A percentile compares a stretch with the other conserved stretches of the same genome.
Conservation (phyloP, 495 filamentous ascomycete genomes). For the Podospora pseudocomata region DNA sequence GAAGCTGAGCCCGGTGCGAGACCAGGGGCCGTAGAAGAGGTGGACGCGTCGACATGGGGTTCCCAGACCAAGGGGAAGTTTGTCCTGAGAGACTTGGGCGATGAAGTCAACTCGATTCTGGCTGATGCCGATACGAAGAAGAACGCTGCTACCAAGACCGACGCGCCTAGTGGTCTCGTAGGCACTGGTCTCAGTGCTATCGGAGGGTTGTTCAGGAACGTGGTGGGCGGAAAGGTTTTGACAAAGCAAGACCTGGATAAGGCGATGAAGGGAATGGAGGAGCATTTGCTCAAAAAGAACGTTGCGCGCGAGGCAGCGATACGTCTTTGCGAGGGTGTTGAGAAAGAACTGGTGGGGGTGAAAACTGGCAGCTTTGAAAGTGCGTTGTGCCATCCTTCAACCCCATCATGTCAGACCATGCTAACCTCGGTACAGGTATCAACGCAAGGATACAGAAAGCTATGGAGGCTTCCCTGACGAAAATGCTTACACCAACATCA, state of each 20-base stretch:
- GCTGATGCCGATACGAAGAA: slow-evolving; percentile 66
- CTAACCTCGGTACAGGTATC: slow-evolving; percentile 47
- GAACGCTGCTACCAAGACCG: slow-evolving; percentile 44
- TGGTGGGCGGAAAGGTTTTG: slow-evolving; percentile 88
- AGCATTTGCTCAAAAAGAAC: slow-evolving; percentile 92
- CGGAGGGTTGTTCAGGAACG: slow-evolving; percentile 83
- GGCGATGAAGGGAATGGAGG: slow-evolving; percentile 91
- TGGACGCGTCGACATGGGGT: slow-evolving; percentile 78
- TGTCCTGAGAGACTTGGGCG: slow-evolving; percentile 86
- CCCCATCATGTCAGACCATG: background rate
- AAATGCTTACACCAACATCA: slow-evolving; percentile 91
- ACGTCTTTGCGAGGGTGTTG: slow-evolving; percentile 85
- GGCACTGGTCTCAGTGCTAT: slow-evolving; percentile 75
- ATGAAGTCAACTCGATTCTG: slow-evolving; percentile 88
- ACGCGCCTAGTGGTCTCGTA: slow-evolving; percentile 57
- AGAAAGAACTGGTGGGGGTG: slow-evolving; percentile 80
- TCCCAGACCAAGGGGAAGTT: slow-evolving; percentile 87
- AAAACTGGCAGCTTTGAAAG: slow-evolving; percentile 93
- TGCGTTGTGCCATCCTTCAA: slow-evolving; percentile 30
- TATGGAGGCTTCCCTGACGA: slow-evolving; percentile 85
- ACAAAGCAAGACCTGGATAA: slow-evolving; percentile 85
- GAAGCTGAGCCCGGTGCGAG: slow-evolving; percentile 48
- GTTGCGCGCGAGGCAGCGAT: slow-evolving; percentile 92
- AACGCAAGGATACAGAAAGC: slow-evolving; percentile 76
- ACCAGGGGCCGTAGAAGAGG: slow-evolving; percentile 58